Conservation (phyloP, 2,329 filamentous ascomycete species). For the Sphaerulina vaccinii region DNA sequence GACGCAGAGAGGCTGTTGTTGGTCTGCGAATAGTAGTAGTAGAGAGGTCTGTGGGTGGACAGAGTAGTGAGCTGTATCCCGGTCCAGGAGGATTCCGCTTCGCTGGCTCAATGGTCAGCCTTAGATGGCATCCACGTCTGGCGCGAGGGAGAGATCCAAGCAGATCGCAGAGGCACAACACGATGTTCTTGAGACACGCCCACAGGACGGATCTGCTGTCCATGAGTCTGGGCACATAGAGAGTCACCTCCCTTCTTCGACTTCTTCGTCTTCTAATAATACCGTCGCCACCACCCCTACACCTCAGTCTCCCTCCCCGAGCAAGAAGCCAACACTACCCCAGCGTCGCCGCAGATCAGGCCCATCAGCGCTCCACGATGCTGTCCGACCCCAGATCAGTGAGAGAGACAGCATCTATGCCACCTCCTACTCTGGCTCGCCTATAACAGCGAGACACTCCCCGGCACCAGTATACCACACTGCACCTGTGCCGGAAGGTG, state of each 20-base stretch:
- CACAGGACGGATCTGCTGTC: constrained; percentile 2
- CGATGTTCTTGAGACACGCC: not conserved
- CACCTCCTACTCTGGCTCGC: constrained; percentile 57
- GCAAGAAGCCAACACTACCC: constrained; percentile 1
- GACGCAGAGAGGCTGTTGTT: too few relatives aligned
- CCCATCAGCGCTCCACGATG: constrained; percentile 29
- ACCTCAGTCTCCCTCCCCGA: not conserved
- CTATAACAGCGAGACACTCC: constrained; percentile 36
- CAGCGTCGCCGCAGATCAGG: constrained; percentile 10
- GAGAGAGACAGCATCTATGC: constrained; percentile 65
- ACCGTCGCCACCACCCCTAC: not conserved
- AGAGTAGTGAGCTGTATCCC: not conserved
- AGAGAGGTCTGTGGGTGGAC: not conserved
- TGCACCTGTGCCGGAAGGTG: not conserved
- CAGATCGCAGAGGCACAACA: not conserved
- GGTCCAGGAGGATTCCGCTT: constrained; percentile 1
- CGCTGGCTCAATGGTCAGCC: constrained; percentile 11
- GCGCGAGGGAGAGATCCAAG: constrained; percentile 8
- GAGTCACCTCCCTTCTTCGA: not conserved
- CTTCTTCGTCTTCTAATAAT: not conserved
- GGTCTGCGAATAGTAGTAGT: too few relatives aligned
- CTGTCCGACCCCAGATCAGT: constrained; percentile 53
- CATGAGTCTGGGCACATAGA: not conserved
- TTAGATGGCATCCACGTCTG: constrained; percentile 8
- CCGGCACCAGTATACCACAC: constrained; percentile 1